phyloP scores from a whole-genome alignment of 805 yeast species.

The Torulaspora franciscae region DNA sequence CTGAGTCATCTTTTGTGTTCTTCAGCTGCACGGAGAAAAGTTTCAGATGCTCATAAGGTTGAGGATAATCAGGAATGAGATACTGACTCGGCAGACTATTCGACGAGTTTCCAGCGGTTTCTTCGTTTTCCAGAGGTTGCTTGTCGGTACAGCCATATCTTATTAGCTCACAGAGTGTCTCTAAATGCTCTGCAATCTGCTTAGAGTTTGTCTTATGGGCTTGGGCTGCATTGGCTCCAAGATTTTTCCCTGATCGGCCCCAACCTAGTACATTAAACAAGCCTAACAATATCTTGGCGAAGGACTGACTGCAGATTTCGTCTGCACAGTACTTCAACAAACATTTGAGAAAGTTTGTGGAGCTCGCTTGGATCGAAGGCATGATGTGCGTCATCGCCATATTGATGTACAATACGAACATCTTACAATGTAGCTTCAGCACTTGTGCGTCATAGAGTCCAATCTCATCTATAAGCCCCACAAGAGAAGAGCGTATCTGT shows the following conservation, averaged over 20 bases:
- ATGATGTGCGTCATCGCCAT: constrained; percentile 92
- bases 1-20: constrained; percentile 20
- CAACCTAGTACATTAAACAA: constrained; percentile 71
- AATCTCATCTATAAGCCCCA: constrained; percentile 45
- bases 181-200: constrained; percentile 34
- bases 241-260: constrained; percentile 39
- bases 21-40: constrained; percentile 45
- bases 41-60: constrained; percentile 60
- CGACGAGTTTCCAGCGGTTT: neutral
- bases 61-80: constrained; percentile 51
- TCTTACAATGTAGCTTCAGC: constrained; percentile 54
- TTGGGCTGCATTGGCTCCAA: constrained; percentile 20
- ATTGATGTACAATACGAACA: constrained; percentile 66
- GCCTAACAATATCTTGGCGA: constrained; percentile 63
- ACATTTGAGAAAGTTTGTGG: constrained; percentile 60
- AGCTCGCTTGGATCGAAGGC: constrained; percentile 67
- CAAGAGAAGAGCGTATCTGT: constrained; percentile 56
- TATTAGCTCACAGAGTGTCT: constrained; percentile 41
- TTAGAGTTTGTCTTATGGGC: constrained; percentile 24
- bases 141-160: constrained; percentile 37
- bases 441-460: constrained; percentile 49
- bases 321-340: constrained; percentile 52
- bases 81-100: constrained; percentile 36
- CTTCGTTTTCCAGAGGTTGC: neutral
- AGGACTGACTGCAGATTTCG: constrained; percentile 55